Evolutionary conservation across 2,329 filamentous ascomycete species (phyloP).

Genomic region (Laburnicola sp.): DNA sequence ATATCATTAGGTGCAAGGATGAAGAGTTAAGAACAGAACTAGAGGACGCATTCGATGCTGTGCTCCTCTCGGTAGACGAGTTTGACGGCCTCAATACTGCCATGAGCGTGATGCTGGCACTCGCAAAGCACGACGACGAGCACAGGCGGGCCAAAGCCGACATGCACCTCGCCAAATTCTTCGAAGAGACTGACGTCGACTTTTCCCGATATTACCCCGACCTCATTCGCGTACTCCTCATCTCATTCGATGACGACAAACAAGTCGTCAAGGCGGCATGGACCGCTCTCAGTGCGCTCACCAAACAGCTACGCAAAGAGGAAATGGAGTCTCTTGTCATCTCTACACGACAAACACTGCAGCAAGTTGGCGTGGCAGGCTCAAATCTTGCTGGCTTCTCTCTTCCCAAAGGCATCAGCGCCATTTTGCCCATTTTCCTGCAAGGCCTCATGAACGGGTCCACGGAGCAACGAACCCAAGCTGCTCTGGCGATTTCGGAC

Average conservation of each 20-base stretch:
- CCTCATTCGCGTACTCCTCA: constrained; percentile 84
- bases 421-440: constrained; percentile 92
- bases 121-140: constrained; percentile 93
- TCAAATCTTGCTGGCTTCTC: constrained; percentile 83
- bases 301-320: constrained; percentile 88
- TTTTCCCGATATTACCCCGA: constrained; percentile 97
- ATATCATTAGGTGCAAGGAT: constrained; percentile 77
- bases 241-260: constrained; percentile 88
- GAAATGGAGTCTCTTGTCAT: constrained; percentile 94
- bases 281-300: constrained; percentile 83
- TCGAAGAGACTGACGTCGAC: constrained; percentile 76
- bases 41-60: constrained; percentile 79
- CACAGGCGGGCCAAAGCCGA: constrained; percentile 77
- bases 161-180: constrained; percentile 82
- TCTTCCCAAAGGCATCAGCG: constrained; percentile 94
- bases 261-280: constrained; percentile 88
- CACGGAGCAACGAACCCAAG: constrained; percentile 85
- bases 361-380: constrained; percentile 85
- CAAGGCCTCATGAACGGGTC: constrained; percentile 98
- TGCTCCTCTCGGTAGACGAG: constrained; percentile 91
- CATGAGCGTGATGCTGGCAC: constrained; percentile 87
- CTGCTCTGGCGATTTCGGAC: constrained; percentile 91
- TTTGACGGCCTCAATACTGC: constrained; percentile 92
- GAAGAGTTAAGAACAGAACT: constrained; percentile 75
- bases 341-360: constrained; percentile 82